Evolutionary conservation across 768 basidiomycete genomes (phyloP), one percentile per base, ranked within the genome.

Genomic region (Suillus variegatus): DNA sequence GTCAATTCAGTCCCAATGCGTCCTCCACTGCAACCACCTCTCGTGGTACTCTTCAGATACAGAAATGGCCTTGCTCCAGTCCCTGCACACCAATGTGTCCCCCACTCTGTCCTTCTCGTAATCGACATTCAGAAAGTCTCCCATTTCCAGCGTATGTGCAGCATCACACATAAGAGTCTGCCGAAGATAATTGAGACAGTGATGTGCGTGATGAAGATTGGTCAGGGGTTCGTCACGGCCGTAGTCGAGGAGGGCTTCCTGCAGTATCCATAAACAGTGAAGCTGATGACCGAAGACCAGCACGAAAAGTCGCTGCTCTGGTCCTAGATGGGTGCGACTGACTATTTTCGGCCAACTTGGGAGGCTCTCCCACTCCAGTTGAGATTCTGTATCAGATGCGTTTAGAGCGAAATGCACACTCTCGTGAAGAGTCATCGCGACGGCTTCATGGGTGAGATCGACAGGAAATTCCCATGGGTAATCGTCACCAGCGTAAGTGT

Each of bases 151-250:
- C 3, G 49, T 51, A 16, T 51, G 49, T 8, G 49, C 49, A 51
- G 49, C 3, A 22, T 51, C 71, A 63, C 80, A 82, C 32, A 82
- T 65, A 18, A 78, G 61, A 2, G 73, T 73, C 55, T 81, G 79
- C 3, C 79, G 69, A 9, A 82, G 68, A 65, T 82, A 82, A 60
- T 77, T 75, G 6, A 81, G 61, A 63, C 81, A 82, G 62, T 82
- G 81, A 7, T 73, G 69, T 16, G 75, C 57, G 46, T 80, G 79
- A 54, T 54, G 52, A 18, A 6, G 6, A 20, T 18, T 10, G 32
- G 6, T 16, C 64, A 66, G 6, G 64, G 10, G 28, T 25, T 25
- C 2, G 22, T 51, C 49, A 58, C 69, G 14, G 36, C 6, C 10
- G 20, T 28, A 18, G 28, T 35, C 52, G 18, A 54, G 32, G 18